Evolutionary conservation across 805 yeast genomes (phyloP), one percentile per base, ranked within the genome.

Genomic region (Wickerhamiella bombiphila): DNA sequence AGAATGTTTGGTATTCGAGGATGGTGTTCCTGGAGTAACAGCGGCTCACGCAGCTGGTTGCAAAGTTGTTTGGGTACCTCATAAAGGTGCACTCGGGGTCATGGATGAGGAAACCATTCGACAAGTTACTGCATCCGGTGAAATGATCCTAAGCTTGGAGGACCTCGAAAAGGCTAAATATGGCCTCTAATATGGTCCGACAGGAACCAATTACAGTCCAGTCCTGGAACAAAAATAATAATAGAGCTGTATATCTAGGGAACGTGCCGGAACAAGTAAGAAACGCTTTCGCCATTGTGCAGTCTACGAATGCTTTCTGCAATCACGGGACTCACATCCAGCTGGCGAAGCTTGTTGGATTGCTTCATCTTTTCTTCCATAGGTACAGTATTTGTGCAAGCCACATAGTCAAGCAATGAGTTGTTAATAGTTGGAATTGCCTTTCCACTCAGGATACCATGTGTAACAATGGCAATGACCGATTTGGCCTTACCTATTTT

Each of bases 221-320:
- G 36, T 8, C 9, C 7, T 32, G 24, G 7, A 9, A n/a, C 20
- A 14, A 16, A 30, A n/a, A n/a, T n/a, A n/a, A n/a, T n/a, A n/a
- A n/a, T n/a, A n/a, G n/a, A 22, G 9, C 8, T 39, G n/a, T 21
- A 22, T 19, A 13, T 20, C 32, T 35, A 47, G 6, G 47, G 45
- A 3, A 40, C 51, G 21, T 50, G 52, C 13, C 51, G 40, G 63
- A 86, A 82, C 50, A 86, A 64, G 56, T 83, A 86, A 2, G 93
- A 80, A 24, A 86, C 80, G 54, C 93, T 78, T 63, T 88, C 98
- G 52, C 98, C 98, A 54, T 91, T 88, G 58, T 88, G 98, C 49
- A 88, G 66, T 53, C 98, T 73, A 58, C 97, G 73, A 41, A 88
- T 79, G 22, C 94, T 88, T 59, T 91, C 98, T 6, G 96, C 97